Evolutionary conservation across 2,329 filamentous ascomycete genomes (phyloP), one percentile per base, ranked within the genome.

Genomic region (Didymella keratinophila): DNA sequence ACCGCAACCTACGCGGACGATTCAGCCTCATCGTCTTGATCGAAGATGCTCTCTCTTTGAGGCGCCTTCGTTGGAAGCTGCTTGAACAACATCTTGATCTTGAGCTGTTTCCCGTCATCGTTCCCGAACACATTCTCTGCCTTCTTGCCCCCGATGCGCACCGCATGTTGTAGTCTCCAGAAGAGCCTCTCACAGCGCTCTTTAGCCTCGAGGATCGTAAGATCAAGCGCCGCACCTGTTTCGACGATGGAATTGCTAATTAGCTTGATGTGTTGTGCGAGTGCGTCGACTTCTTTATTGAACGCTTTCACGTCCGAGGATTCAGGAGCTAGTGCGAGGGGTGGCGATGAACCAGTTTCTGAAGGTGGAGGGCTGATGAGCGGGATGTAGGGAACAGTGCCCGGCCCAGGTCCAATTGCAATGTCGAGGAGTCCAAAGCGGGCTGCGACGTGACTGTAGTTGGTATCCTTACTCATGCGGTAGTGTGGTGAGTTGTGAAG

Each of bases 181-280:
- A 88, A 84, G n/a, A 97, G 79, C 56, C 87, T 84, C 68, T 96
- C 90, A 37, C 96, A 81, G 11, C 84, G 83, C 52, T 87, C 87
- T 76, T 96, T 97, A 12, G 90, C 87, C 70, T 96, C 87, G 57
- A 95, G 81, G 67, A 90, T 87, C 21, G 87, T 87, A 43, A 75
- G 56, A 54, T 76, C 73, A 4, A 66, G 65, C 2, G 70, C 63
- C 7, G 91, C 89, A 39, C 91, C 91, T 1, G 88, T 84, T 69
- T 93, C 91, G 58, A 88, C 84, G 68, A 96, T 96, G 37, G 83
- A 83, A 18, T 80, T 80, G 52, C 82, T 82, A 12, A 86, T 78
- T 7, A 74, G 65, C 49, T 88, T 73, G 49, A 77, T 61, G 10
- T 67, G 65, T 18, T 78, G 76, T 1, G 86, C 82, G 4, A 97